These are phyloP conservation scores for Silene vulgaris DNA, from an alignment of 179 eudicot genomes.

Conservation along the genomic window DNA sequence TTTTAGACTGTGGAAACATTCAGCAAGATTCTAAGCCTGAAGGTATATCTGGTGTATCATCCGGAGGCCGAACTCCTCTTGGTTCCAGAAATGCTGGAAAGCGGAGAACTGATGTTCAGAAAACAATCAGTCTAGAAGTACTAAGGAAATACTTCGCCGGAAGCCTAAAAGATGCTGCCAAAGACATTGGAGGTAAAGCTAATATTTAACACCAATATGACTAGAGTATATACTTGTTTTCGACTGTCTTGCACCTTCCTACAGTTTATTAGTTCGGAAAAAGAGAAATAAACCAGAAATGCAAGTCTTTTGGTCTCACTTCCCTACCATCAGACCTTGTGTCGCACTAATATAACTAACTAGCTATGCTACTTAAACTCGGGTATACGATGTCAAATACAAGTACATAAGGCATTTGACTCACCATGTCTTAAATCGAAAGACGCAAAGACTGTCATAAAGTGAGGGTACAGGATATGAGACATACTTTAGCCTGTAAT, in stretches of 20 bases:
- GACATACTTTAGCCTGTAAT: too few species aligned
- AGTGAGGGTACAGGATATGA: too few species aligned
- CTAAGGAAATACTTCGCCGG: slow-evolving; percentile 79
- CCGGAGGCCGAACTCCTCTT: slow-evolving; percentile 27
- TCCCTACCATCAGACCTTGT: not conserved
- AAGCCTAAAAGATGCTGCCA: slow-evolving; percentile 90
- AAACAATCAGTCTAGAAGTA: slow-evolving; percentile 62
- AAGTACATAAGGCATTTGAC: too few species aligned
- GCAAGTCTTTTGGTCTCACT: not conserved
- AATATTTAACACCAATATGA: slow-evolving; percentile 8
- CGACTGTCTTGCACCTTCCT: not conserved
- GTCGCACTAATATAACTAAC: not conserved
- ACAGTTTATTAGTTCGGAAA: not conserved
- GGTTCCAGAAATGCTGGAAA: slow-evolving; percentile 36
- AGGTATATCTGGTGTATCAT: slow-evolving; percentile 36
- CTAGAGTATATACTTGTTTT: not conserved
- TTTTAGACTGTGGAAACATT: slow-evolving; percentile 27
- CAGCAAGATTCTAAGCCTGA: slow-evolving; percentile 37
- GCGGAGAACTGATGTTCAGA: slow-evolving; percentile 63
- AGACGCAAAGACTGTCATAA: too few species aligned
- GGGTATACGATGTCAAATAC: too few species aligned
- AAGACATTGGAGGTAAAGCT: slow-evolving; percentile 68
- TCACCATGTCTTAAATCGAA: too few species aligned
- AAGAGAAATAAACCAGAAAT: not conserved
- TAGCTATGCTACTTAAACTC: not conserved